phyloP scores from a whole-genome alignment of 495 filamentous ascomycete species.

The Thozetella sp. region DNA sequence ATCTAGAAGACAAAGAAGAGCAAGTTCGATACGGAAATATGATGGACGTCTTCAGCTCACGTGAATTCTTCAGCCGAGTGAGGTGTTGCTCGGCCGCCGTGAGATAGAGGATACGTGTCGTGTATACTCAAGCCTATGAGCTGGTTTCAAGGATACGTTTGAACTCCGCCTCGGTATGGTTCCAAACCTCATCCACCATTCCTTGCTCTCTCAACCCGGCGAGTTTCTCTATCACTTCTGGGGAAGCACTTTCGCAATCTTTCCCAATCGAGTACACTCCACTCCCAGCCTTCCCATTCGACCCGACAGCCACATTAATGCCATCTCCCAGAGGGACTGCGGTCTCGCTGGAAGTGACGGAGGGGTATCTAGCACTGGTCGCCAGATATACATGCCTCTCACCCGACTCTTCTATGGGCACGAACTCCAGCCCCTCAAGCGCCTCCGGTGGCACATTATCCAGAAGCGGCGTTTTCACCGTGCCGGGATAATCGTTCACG shows the following conservation, averaged over 20 bases:
- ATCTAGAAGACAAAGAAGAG: too few species aligned
- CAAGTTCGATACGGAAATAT: too few species aligned
- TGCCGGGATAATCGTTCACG: slow-evolving; percentile 54
- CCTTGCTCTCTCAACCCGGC: neutral
- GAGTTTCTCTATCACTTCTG: neutral
- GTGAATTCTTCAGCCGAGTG: too few species aligned
- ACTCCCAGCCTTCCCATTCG: neutral
- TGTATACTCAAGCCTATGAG: too few species aligned
- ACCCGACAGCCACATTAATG: neutral
- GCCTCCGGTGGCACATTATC: slow-evolving; percentile 7
- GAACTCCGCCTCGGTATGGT: neutral
- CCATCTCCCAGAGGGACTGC: neutral
- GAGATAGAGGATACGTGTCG: neutral
- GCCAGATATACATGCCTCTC: slow-evolving; percentile 51
- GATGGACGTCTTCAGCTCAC: too few species aligned
- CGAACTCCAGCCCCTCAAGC: neutral
- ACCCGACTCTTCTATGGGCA: slow-evolving; percentile 35
- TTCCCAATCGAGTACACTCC: neutral
- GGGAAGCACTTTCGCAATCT: neutral
- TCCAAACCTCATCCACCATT: neutral
- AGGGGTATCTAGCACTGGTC: slow-evolving; percentile 47
- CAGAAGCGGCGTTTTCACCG: slow-evolving; percentile 37
- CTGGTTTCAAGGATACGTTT: too few species aligned
- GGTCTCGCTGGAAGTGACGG: slow-evolving; percentile 9
- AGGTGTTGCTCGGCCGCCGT: neutral